Conservation (phyloP, 2,329 filamentous ascomycete genomes). For the Nemania diffusa region DNA sequence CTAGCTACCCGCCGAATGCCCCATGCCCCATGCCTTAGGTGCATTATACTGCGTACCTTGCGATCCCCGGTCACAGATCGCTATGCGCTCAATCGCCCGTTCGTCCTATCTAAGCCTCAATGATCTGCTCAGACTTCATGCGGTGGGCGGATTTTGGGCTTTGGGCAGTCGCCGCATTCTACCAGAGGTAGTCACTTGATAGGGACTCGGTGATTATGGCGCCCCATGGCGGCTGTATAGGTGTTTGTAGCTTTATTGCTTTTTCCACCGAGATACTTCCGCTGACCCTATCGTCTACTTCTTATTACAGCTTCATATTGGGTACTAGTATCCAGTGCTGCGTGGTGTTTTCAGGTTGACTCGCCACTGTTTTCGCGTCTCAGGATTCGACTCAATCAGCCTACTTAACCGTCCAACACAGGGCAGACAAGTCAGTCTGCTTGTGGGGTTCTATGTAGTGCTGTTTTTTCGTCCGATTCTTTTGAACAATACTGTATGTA, state of each 20-base stretch:
- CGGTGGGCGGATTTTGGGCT: slow-evolving; percentile 12
- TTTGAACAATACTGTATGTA: neutral
- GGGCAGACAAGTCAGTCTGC: slow-evolving; percentile 9
- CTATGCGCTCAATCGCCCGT: slow-evolving; percentile 15
- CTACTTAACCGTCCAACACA: slow-evolving; percentile 6
- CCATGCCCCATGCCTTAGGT: neutral
- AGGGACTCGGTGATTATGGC: neutral
- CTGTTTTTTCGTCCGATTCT: neutral
- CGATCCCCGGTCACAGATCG: neutral
- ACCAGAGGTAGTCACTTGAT: neutral
- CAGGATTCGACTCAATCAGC: slow-evolving; percentile 1
- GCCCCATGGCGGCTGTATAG: neutral
- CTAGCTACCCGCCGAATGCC: neutral
- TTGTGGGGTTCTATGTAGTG: slow-evolving; percentile 8
- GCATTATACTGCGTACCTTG: neutral
- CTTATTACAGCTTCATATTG: slow-evolving; percentile 16
- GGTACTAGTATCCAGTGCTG: slow-evolving; percentile 7
- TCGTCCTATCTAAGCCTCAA: slow-evolving; percentile 27
- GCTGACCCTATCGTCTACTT: slow-evolving; percentile 11
- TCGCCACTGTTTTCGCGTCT: slow-evolving; percentile 15
- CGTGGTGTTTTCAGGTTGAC: slow-evolving; percentile 9
- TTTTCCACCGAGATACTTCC: slow-evolving; percentile 23
- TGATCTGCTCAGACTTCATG: slow-evolving; percentile 30
- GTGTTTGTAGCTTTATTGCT: neutral
- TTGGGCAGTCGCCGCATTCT: neutral